Percentiles rank a stretch among this genome's conserved stretches.
Conservation (phyloP, 2,329 filamentous ascomycete species). For the Botryotinia calthae region DNA sequence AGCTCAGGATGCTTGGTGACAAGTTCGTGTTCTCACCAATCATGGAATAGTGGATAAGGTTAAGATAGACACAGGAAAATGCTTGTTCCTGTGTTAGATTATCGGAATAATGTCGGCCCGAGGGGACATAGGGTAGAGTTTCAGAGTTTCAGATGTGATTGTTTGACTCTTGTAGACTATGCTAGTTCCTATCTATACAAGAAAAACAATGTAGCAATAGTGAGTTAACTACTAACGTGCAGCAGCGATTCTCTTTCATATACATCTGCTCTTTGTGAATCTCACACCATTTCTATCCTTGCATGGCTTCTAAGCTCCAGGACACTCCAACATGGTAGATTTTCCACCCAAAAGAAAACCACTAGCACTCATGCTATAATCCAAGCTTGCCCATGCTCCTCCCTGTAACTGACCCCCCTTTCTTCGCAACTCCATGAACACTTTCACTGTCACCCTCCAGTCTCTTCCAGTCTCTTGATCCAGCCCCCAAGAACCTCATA, state of each 20-base stretch:
- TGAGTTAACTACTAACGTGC: not conserved
- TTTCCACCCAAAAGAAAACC: not conserved
- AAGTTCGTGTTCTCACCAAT: conserved; percentile 9
- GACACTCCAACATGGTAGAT: not conserved
- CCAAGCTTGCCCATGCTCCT: too few relatives aligned
- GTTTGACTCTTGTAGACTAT: not conserved
- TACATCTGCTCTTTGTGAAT: not conserved
- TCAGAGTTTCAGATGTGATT: too few relatives aligned
- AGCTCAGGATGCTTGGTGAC: not conserved
- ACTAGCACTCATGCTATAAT: not conserved
- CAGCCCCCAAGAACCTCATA: too few relatives aligned
- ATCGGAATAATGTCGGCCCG: not conserved
- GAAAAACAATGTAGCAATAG: not conserved
- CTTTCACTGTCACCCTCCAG: too few relatives aligned
- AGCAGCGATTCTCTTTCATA: not conserved
- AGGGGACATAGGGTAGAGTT: too few relatives aligned
- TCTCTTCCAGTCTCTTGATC: too few relatives aligned
- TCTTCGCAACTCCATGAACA: not conserved
- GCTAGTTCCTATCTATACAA: not conserved
- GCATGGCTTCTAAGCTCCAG: not conserved
- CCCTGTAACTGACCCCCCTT: not conserved
- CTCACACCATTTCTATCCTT: not conserved
- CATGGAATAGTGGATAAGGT: not conserved
- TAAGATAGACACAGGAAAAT: not conserved
- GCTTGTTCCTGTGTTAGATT: too few relatives aligned